Conservation (phyloP, 768 basidiomycete species). For the Mycena amicta region DNA sequence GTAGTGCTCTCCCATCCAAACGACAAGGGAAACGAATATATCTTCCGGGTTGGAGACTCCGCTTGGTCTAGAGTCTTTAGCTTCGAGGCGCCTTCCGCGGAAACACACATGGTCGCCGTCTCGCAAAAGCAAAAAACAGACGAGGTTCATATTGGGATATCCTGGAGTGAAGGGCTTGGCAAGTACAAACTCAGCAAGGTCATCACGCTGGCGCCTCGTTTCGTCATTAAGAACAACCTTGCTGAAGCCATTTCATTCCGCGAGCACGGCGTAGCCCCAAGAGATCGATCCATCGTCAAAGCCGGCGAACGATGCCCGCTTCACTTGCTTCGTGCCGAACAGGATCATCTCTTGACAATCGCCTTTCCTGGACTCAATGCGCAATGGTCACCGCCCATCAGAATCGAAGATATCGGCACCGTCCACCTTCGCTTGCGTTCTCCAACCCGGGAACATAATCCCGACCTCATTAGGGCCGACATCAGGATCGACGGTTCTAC, state of each 20-base stretch:
- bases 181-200: constrained; percentile 97
- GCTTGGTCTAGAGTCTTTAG: constrained; percentile 90
- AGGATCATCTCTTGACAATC: constrained; percentile 78
- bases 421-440: constrained; percentile 71
- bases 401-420: constrained; percentile 86
- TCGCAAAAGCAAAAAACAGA: constrained; percentile 63
- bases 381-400: constrained; percentile 91
- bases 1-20: constrained; percentile 86
- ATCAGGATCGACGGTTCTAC: constrained; percentile 83
- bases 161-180: constrained; percentile 92
- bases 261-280: constrained; percentile 76
- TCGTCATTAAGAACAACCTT: constrained; percentile 84
- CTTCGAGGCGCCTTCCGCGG: constrained; percentile 91
- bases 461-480: constrained; percentile 71
- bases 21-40: constrained; percentile 80
- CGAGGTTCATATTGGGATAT: constrained; percentile 81
- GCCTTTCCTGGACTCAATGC: constrained; percentile 86
- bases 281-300: constrained; percentile 59
- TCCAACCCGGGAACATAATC: constrained; percentile 35
- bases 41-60: constrained; percentile 80
- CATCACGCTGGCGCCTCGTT: constrained; percentile 88
- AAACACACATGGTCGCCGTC: constrained; percentile 75
- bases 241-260: constrained; percentile 72
- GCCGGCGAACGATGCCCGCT: constrained; percentile 73
- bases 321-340: constrained; percentile 63